Percentiles rank a stretch among this genome's conserved stretches.
Conservation (phyloP, 2,329 filamentous ascomycete genomes). For the Verticillium tricorpus region DNA sequence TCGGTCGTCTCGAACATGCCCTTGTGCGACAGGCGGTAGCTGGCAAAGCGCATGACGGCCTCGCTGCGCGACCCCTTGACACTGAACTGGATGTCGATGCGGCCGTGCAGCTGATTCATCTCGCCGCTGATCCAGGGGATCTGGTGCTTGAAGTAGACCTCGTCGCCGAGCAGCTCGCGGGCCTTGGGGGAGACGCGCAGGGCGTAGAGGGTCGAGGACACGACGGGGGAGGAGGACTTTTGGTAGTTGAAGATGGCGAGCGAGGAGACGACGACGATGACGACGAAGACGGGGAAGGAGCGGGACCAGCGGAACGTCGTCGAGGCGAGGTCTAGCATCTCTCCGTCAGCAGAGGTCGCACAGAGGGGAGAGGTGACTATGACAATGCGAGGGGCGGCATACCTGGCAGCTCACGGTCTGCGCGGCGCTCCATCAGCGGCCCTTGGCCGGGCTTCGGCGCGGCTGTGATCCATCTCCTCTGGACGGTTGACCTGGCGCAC, state of each 20-base stretch:
- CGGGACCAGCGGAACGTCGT: constrained; percentile 58
- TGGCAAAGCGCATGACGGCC: constrained; percentile 77
- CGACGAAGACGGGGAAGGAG: constrained; percentile 76
- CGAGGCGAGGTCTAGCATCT: constrained; percentile 32
- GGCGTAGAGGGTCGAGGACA: constrained; percentile 87
- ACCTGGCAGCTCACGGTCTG: constrained; percentile 65
- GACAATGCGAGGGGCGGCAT: constrained; percentile 12
- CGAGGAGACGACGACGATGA: constrained; percentile 64
- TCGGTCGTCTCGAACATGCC: constrained; percentile 78
- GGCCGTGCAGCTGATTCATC: constrained; percentile 90
- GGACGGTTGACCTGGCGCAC: constrained; percentile 9
- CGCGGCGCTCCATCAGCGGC: constrained; percentile 59
- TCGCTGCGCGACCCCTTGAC: constrained; percentile 72
- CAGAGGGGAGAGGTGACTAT: too few relatives aligned
- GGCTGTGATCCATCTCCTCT: constrained; percentile 45
- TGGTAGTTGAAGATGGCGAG: constrained; percentile 99
- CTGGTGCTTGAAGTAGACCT: constrained; percentile 74
- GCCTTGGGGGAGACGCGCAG: constrained; percentile 75
- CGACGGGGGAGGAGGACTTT: constrained; percentile 80
- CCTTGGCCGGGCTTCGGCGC: constrained; percentile 57
- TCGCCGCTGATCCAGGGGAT: constrained; percentile 82
- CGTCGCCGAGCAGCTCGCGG: constrained; percentile 75
- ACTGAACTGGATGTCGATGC: constrained; percentile 80
- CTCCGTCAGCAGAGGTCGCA: neutral
- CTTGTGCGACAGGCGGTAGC: constrained; percentile 58